Conservation (phyloP, 768 basidiomycete species). For the Calocera cornea region DNA sequence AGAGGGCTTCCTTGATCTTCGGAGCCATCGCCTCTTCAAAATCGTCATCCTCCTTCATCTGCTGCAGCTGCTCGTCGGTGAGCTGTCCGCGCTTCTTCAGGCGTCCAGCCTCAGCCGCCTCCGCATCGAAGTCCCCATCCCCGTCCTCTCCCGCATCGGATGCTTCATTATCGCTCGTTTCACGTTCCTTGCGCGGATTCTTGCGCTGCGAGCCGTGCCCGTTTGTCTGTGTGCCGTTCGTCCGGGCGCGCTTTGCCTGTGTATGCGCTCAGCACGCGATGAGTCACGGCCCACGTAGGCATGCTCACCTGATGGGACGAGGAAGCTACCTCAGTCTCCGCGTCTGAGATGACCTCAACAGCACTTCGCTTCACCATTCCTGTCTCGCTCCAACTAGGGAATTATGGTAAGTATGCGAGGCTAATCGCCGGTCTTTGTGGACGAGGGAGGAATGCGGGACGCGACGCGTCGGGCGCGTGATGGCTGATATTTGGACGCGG, state of each 20-base stretch:
- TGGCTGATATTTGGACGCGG: not conserved
- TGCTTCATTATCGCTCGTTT: slow-evolving; percentile 13
- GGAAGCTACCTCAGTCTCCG: not conserved
- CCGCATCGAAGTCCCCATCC: slow-evolving; percentile 25
- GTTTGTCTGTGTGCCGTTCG: not conserved
- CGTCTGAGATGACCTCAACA: not conserved
- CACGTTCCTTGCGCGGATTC: not conserved
- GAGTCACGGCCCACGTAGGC: not conserved
- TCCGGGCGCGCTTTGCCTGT: not conserved
- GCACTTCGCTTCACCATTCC: slow-evolving; percentile 22
- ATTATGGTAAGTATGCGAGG: not conserved
- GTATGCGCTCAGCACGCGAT: not conserved
- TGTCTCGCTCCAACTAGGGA: slow-evolving; percentile 12
- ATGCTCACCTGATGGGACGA: not conserved
- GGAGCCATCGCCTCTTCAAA: slow-evolving; percentile 52
- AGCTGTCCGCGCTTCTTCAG: not conserved
- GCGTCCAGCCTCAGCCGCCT: slow-evolving; percentile 21
- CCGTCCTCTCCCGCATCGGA: slow-evolving; percentile 16
- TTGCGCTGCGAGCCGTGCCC: not conserved
- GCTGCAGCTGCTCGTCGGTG: not conserved
- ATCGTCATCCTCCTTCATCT: slow-evolving; percentile 30
- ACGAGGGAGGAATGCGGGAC: not conserved
- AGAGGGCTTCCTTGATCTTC: slow-evolving; percentile 41
- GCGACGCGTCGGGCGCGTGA: slow-evolving; percentile 2
- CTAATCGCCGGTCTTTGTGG: not conserved